Percentiles rank a stretch among this genome's conserved stretches.
These are phyloP conservation scores for Arthroderma sp. DNA, from an alignment of 2,329 filamentous ascomycete genomes.

Conservation along the genomic window DNA sequence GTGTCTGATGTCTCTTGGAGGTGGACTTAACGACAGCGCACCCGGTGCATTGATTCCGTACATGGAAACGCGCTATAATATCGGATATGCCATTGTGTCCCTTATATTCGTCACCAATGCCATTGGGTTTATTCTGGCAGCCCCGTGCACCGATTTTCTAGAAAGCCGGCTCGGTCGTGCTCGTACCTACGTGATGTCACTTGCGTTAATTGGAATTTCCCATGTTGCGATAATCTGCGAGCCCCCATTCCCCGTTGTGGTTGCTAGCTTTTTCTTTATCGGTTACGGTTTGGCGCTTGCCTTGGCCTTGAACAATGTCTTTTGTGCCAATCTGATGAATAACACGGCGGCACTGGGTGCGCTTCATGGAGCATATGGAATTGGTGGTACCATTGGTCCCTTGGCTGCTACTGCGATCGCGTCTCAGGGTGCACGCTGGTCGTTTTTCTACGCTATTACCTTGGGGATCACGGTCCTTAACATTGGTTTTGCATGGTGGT, in stretches of 20 bases:
- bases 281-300: constrained; percentile 40
- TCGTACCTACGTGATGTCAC: constrained; percentile 46
- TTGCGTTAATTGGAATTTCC: constrained; percentile 45
- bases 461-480: constrained; percentile 47
- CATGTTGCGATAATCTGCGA: constrained; percentile 54
- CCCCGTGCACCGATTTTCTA: constrained; percentile 54
- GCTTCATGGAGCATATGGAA: constrained; percentile 34
- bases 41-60: constrained; percentile 70
- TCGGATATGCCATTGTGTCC: constrained; percentile 67
- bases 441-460: constrained; percentile 57
- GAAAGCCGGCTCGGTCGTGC: constrained; percentile 52
- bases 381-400: constrained; percentile 53
- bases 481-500: constrained; percentile 47
- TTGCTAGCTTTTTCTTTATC: constrained; percentile 55
- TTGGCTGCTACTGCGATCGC: constrained; percentile 63
- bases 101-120: constrained; percentile 72
- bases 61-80: constrained; percentile 61
- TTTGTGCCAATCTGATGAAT: constrained; percentile 40
- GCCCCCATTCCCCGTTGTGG: constrained; percentile 57
- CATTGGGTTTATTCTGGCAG: constrained; percentile 60
- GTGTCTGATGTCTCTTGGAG: constrained; percentile 53
- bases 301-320: constrained; percentile 45
- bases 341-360: constrained; percentile 36
- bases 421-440: constrained; percentile 50
- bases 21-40: constrained; percentile 62